Percentiles rank a stretch among this genome's conserved stretches.
phyloP scores from a whole-genome alignment of 2,329 filamentous ascomycete species.

The Paracoccidioides lutzii region DNA sequence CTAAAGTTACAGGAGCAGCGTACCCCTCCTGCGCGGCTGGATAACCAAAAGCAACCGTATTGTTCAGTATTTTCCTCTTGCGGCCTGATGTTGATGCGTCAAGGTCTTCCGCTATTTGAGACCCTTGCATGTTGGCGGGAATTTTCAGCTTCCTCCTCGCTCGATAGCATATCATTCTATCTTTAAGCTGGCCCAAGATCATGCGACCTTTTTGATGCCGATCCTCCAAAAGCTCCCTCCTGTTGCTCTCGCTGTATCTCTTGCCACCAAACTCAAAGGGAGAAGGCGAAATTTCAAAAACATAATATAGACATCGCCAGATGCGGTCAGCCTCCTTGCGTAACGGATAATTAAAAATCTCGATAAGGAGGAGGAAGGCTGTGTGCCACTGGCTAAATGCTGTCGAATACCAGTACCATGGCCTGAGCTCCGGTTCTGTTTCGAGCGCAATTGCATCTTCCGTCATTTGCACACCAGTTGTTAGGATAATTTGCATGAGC shows the following conservation, averaged over 20 bases:
- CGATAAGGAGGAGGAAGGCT: slow-evolving; percentile 54
- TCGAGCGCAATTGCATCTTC: slow-evolving; percentile 46
- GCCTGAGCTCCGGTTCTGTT: slow-evolving; percentile 37
- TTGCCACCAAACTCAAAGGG: slow-evolving; percentile 27
- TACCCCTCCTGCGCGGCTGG: background rate
- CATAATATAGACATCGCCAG: slow-evolving; percentile 59
- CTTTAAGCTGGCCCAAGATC: slow-evolving; percentile 50
- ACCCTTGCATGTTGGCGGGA: slow-evolving; percentile 12
- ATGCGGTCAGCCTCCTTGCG: slow-evolving; percentile 50
- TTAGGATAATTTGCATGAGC: slow-evolving; percentile 50
- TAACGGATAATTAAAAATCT: slow-evolving; percentile 49
- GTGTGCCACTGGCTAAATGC: slow-evolving; percentile 62
- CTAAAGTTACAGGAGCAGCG: background rate
- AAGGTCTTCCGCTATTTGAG: background rate
- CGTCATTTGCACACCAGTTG: slow-evolving; percentile 43
- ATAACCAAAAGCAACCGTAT: background rate
- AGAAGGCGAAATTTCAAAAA: slow-evolving; percentile 47
- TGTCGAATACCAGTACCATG: slow-evolving; percentile 59
- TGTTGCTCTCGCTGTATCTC: slow-evolving; percentile 3
- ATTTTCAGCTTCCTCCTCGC: slow-evolving; percentile 18
- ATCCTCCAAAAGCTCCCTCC: slow-evolving; percentile 12
- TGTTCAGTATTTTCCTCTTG: background rate
- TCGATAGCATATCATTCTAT: slow-evolving; percentile 23
- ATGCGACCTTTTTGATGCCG: slow-evolving; percentile 46
- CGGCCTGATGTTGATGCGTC: background rate